These are phyloP conservation scores for Sugiyamaella pinicola DNA, from an alignment of 1,139 yeast species.

Conservation along the genomic window DNA sequence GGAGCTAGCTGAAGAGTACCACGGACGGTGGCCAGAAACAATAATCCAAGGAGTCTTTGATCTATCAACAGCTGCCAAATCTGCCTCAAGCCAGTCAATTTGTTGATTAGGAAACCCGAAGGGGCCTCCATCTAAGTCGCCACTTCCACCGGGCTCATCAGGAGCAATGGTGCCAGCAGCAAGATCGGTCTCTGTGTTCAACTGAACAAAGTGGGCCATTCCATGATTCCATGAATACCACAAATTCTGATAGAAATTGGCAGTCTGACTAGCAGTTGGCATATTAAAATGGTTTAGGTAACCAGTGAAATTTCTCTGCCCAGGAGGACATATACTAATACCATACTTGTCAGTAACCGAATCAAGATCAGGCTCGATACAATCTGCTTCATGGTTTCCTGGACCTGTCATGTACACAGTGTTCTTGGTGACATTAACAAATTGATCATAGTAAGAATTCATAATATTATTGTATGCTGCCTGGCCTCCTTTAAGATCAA, in stretches of 20 bases:
- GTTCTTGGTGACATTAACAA: slow-evolving; percentile 31
- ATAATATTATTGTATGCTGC: slow-evolving; percentile 23
- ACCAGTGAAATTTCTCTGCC: slow-evolving; percentile 37
- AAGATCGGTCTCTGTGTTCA: slow-evolving; percentile 36
- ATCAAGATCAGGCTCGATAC: slow-evolving; percentile 29
- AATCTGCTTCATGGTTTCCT: slow-evolving; percentile 39
- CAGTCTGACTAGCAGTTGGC: slow-evolving; percentile 30
- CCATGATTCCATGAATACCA: slow-evolving; percentile 38
- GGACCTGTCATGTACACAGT: slow-evolving; percentile 38
- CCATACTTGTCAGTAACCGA: slow-evolving; percentile 22
- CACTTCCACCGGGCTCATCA: slow-evolving; percentile 31
- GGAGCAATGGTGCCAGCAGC: slow-evolving; percentile 32
- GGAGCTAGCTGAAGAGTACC: slow-evolving; percentile 28
- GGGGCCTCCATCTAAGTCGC: slow-evolving; percentile 33
- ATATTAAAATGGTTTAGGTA: slow-evolving; percentile 34
- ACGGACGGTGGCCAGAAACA: slow-evolving; percentile 43
- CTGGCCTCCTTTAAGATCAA: slow-evolving; percentile 16
- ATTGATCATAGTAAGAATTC: slow-evolving; percentile 33
- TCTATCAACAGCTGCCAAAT: slow-evolving; percentile 43
- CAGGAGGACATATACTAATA: slow-evolving; percentile 32
- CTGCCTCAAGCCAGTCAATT: slow-evolving; percentile 45
- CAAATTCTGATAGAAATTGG: slow-evolving; percentile 31
- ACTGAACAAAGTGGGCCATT: slow-evolving; percentile 33
- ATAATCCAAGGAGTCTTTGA: slow-evolving; percentile 36
- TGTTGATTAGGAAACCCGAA: slow-evolving; percentile 35